Evolutionary conservation across 768 basidiomycete genomes (phyloP), one percentile per base, ranked within the genome.

Genomic region (Pleurotus sapidus): DNA sequence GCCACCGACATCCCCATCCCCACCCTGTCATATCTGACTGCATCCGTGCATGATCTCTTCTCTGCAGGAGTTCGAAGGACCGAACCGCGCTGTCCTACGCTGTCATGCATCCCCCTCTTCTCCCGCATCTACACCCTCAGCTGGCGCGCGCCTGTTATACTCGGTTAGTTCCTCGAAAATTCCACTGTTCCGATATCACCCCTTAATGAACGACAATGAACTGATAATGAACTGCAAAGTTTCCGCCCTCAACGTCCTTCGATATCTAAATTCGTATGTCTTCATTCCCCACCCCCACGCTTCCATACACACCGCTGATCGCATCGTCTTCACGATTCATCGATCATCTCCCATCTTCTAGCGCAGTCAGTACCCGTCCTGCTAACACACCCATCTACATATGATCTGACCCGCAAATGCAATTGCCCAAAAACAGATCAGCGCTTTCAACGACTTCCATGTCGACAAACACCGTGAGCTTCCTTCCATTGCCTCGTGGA

Each of bases 121-220:
- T 34, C 30, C n/a, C 23, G 49, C 20, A 12, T 54, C 34, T 54
- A 54, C 15, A 30, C 18, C 18, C 38, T 37, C 15, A 40, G 51
- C 23, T 54, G 51, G 51, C 51, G 51, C 12, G 51, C 23, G 23
- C 51, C 51, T 20, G 51, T 54, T 54, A 40, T 54, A 40, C 11
- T 54, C n/a, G 51, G 51, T 54, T n/a, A 20, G 51, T 54, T 40
- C 42, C 15, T n/a, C 20, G 42, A 45, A 17, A 20, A 20, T 20
- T 20, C 20, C 20, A 20, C 20, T 45, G 42, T 17, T 45, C 42
- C n/a, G 11, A 20, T 15, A 48, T 18, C 14, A 48, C 46, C 18
- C 17, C 46, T 17, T 48, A 34, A 34, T 11, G 30, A 34, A 34
- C 9, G 30, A 48, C 23, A 48, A 20, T 48, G 18, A 48, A 48